Conservation (phyloP, 2,329 filamentous ascomycete genomes). For the Fusarium sp. region DNA sequence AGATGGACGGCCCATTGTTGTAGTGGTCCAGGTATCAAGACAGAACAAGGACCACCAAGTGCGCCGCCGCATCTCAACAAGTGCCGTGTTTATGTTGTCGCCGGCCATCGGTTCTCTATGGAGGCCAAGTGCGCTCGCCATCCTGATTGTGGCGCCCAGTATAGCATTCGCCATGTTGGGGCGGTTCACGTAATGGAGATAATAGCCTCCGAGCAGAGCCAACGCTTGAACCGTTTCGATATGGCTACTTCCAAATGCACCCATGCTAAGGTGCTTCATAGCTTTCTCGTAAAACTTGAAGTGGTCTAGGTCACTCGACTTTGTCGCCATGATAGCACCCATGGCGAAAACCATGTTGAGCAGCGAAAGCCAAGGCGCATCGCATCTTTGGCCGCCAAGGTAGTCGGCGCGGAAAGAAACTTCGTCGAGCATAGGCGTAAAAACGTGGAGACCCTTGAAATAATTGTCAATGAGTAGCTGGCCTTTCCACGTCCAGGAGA, state of each 20-base stretch:
- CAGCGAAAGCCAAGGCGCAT: background rate
- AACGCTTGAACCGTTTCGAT: background rate
- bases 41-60: background rate
- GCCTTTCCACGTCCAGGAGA: background rate
- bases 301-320: background rate
- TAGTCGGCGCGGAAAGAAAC: background rate
- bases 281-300: background rate
- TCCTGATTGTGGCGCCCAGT: background rate
- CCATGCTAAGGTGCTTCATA: background rate
- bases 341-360: background rate
- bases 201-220: background rate
- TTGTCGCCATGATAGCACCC: background rate
- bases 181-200: background rate
- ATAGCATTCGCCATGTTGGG: background rate
- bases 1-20: background rate
- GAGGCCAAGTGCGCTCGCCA: background rate
- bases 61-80: background rate
- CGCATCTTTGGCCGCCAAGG: background rate
- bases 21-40: background rate
- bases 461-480: background rate
- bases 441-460: background rate
- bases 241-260: background rate
- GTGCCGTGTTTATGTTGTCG: background rate
- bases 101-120: background rate
- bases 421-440: background rate